phyloP scores from a whole-genome alignment of 495 filamentous ascomycete species.

The Oidiodendron maius region DNA sequence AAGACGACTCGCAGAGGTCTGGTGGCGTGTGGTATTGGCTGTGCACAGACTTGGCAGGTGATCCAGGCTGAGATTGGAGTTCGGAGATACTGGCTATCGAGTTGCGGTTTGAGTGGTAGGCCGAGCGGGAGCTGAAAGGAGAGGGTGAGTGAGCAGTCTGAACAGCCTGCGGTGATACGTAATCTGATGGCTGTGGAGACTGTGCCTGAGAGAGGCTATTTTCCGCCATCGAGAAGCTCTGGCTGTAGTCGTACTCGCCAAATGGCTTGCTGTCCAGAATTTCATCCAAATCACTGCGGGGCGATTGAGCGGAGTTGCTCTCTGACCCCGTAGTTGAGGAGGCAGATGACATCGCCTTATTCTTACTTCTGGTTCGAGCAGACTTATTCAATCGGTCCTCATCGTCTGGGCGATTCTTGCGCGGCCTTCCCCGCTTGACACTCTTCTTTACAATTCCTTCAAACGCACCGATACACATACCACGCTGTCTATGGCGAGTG shows the following conservation, averaged over 20 bases:
- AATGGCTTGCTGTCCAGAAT: conserved; percentile 39
- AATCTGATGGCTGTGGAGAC: conserved; percentile 19
- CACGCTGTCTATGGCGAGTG: conserved; percentile 87
- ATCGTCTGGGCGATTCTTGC: conserved; percentile 57
- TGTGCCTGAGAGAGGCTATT: conserved; percentile 11
- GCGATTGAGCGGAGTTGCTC: conserved; percentile 36
- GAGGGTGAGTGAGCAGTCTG: conserved; percentile 31
- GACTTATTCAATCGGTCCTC: conserved; percentile 64
- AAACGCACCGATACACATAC: conserved; percentile 90
- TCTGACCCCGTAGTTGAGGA: conserved; percentile 42
- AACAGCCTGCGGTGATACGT: conserved; percentile 20
- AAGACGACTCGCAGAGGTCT: conserved; percentile 39
- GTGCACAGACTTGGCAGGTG: conserved; percentile 38
- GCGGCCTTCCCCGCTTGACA: conserved; percentile 58
- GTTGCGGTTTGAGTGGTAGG: conserved; percentile 11
- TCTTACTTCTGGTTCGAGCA: conserved; percentile 44
- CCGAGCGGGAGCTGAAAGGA: conserved; percentile 30
- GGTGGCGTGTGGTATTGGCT: conserved; percentile 27
- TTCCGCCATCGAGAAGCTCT: conserved; percentile 2
- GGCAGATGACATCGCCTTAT: conserved; percentile 38
- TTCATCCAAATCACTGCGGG: conserved; percentile 31
- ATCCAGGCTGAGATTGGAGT: conserved; percentile 31
- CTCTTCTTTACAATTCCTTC: conserved; percentile 71
- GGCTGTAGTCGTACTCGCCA: conserved; percentile 34
- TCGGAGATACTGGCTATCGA: conserved; percentile 18